Conservation (phyloP, 2,329 filamentous ascomycete genomes). For the Aspergillus floridensis region DNA sequence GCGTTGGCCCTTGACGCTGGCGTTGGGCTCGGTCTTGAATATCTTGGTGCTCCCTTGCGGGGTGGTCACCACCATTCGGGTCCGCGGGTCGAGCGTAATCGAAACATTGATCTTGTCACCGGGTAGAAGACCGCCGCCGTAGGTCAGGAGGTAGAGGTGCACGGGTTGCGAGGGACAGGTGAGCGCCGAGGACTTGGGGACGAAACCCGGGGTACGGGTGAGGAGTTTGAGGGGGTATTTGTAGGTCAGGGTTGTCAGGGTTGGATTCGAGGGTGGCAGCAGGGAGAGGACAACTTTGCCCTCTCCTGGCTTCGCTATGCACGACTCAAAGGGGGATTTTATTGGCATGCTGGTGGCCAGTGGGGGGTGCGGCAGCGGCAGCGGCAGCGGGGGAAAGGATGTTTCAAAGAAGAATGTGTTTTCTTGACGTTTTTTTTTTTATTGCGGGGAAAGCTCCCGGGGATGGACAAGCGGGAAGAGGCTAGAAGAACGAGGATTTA, state of each 20-base stretch:
- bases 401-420: not conserved
- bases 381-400: not conserved
- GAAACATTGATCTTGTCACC: conserved; percentile 77
- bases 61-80: conserved; percentile 63
- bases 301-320: conserved; percentile 70
- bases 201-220: conserved; percentile 66
- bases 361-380: not conserved
- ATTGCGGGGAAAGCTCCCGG: not conserved
- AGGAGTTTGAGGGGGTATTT: conserved; percentile 96
- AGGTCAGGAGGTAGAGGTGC: conserved; percentile 86
- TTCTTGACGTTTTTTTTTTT: not conserved
- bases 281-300: conserved; percentile 73
- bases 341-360: conserved; percentile 29
- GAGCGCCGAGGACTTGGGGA: conserved; percentile 48
- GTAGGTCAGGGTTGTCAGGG: conserved; percentile 73
- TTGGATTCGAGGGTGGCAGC: conserved; percentile 68
- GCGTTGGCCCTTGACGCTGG: conserved; percentile 25
- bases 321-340: conserved; percentile 72
- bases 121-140: conserved; percentile 87
- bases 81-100: conserved; percentile 62
- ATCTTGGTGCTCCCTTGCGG: conserved; percentile 87
- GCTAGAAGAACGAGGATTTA: not conserved
- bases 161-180: conserved; percentile 53
- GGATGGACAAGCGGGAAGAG: not conserved
- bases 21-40: conserved; percentile 67